Evolutionary conservation across 441 rosid species (phyloP), one percentile per base, ranked within the genome.

Genomic region (Melastoma candidum): DNA sequence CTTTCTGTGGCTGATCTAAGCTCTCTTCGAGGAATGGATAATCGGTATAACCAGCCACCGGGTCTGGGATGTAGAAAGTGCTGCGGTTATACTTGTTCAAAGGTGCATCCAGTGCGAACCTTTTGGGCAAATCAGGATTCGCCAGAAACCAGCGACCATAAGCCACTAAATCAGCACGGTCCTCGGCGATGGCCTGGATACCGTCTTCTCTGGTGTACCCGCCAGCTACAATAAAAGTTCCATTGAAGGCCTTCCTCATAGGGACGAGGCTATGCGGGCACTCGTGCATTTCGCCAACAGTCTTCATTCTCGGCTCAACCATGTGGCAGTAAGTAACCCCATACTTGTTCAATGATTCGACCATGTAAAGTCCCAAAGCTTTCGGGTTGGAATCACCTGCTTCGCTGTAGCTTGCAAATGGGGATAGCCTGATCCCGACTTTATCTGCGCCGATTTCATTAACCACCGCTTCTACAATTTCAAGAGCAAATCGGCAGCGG

Each of bases 101-200:
- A 9, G 60, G 46, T 10, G 60, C 67, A 39, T 69, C 24, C 2
- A 64, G 47, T 55, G 64, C 43, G 13, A 64, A 53, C 14, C 73
- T 44, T 48, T 51, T 64, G 2, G 69, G 69, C 44, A 69, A 46
- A 46, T 69, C 66, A 1, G 66, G 73, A 57, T 69, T 64, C 3
- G 73, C 68, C 12, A 64, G 52, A 63, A 64, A 64, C 24, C 14
- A 3, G 1, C 57, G 29, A 27, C 73, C 73, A 11, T 13, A 60
- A 0, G 64, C 72, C 0, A 63, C 56, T 50, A 63, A 48, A 32
- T 68, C 61, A 7, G 71, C 45, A 12, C 50, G 50, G 22, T 55
- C 39, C 46, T 54, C 47, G 11, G 55, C 68, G 5, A 68, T 43
- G 7, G 61, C 57, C 54, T 11, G 12, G 24, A 58, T 54, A 9